Evolutionary conservation across 176 grass and related monocot species (phyloP), one percentile per base, ranked within the genome.

Genomic region (Juncus effusus): DNA sequence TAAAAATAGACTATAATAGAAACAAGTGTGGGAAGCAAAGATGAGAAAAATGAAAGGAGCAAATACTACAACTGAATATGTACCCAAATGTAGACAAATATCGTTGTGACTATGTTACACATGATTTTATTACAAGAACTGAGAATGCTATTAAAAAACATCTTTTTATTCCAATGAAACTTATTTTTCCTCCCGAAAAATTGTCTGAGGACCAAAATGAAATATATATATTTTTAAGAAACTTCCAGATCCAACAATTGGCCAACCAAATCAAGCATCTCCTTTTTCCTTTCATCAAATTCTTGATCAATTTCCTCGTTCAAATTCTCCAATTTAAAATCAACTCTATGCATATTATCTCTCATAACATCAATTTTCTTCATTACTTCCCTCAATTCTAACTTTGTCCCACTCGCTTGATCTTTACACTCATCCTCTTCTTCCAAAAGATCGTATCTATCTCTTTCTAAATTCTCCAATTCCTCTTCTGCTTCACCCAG

Each of bases 341-440:
- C 66, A 12, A 77, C 45, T 9, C 61, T 53, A 44, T 66, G 41
- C 2, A 69, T 19, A 47, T 77, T 67, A 7, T 68, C 74, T 54
- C 65, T 77, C 8, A 16, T 65, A 50, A 39, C 54, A 77, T 52
- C 65, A 0, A 61, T 47, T 55, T 42, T 77, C 62, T 67, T 60
- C 65, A 67, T 59, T 11, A 47, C n/a, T 37, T 67, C 56, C 3
- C 65, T 39, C 40, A 67, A 44, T 45, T 69, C 74, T 16, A 60
- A 61, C 15, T 66, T 69, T 56, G 63, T 60, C 50, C 40, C 63
- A 56, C 37, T 45, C 37, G 75, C 57, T 61, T 77, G 63, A 67
- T 77, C 75, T 77, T 60, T 69, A 38, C 62, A 77, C 11, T 77
- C 75, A 15, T 67, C 75, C 75, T 77, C 75, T 66, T 66, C 75